These are phyloP conservation scores for Rhododendron simsii DNA, from an alignment of 148 eudicot genomes.

Conservation along the genomic window DNA sequence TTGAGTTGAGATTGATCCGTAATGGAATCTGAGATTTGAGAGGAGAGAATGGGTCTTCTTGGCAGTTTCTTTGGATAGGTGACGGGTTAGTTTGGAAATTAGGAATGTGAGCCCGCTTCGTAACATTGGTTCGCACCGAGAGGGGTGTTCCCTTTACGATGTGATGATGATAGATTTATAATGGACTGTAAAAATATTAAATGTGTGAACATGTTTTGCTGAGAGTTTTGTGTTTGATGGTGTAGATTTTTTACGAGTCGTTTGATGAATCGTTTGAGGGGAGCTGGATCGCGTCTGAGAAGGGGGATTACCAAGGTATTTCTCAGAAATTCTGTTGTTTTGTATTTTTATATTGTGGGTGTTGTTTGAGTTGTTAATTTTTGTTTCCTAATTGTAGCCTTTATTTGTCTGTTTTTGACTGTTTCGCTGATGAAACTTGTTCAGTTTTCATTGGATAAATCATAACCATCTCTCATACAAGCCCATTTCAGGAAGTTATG, in stretches of 20 bases:
- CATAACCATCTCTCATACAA: not conserved
- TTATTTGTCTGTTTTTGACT: not conserved
- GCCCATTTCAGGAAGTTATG: too few relatives aligned
- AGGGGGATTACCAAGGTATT: slow-evolving; percentile 70
- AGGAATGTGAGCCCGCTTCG: not conserved
- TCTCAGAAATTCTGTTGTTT: not conserved
- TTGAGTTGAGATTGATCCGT: not conserved
- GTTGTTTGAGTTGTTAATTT: not conserved
- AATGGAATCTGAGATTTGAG: not conserved
- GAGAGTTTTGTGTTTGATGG: slow-evolving; percentile 3
- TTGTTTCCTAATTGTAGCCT: not conserved
- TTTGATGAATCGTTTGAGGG: slow-evolving; percentile 82
- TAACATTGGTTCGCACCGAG: not conserved
- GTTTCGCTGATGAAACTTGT: not conserved
- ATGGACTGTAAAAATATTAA: not conserved
- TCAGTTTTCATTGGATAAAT: not conserved
- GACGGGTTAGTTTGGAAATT: not conserved
- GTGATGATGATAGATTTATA: not conserved
- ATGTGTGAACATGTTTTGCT: not conserved
- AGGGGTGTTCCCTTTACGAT: not conserved
- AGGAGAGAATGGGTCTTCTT: not conserved
- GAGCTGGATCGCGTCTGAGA: slow-evolving; percentile 77
- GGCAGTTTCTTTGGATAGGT: not conserved
- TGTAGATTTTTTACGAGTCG: slow-evolving; percentile 66
- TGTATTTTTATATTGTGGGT: not conserved